Conservation (phyloP, 2,329 filamentous ascomycete species). For the Catunica adiposa region DNA sequence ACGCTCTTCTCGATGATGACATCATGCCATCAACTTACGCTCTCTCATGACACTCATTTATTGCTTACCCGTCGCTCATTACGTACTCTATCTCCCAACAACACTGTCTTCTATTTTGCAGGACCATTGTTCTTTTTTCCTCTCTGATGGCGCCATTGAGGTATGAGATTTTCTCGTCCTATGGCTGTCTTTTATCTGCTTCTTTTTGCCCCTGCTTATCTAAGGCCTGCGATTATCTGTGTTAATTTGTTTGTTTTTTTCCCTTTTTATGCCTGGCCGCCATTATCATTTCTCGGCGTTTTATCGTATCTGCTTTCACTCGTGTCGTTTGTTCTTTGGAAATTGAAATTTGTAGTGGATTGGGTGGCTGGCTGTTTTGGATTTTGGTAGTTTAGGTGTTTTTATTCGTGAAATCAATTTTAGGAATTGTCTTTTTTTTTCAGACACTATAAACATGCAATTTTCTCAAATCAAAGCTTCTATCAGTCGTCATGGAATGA, state of each 20-base stretch:
- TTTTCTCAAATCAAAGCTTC: too few relatives aligned
- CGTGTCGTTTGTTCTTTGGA: neutral
- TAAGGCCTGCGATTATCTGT: neutral
- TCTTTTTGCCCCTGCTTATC: too few relatives aligned
- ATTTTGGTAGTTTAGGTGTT: neutral
- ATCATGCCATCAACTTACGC: neutral
- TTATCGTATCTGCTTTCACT: neutral
- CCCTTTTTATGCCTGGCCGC: neutral
- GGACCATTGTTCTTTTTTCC: too few relatives aligned
- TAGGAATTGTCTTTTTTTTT: neutral
- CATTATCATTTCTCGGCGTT: neutral
- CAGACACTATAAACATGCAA: too few relatives aligned
- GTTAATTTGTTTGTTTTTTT: neutral
- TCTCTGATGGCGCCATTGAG: too few relatives aligned
- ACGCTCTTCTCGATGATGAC: neutral
- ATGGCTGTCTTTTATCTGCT: too few relatives aligned
- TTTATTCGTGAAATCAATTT: neutral
- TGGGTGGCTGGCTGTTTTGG: neutral
- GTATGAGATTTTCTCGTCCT: too few relatives aligned
- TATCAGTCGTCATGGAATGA: too few relatives aligned
- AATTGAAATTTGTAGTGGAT: neutral
- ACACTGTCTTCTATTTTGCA: neutral
- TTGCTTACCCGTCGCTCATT: neutral
- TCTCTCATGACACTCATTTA: slow-evolving; percentile 1
- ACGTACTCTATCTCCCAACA: neutral